Evolutionary conservation across 2,329 filamentous ascomycete species (phyloP), one percentile per base, ranked within the genome.

Genomic region (Hypoxylon sp.): DNA sequence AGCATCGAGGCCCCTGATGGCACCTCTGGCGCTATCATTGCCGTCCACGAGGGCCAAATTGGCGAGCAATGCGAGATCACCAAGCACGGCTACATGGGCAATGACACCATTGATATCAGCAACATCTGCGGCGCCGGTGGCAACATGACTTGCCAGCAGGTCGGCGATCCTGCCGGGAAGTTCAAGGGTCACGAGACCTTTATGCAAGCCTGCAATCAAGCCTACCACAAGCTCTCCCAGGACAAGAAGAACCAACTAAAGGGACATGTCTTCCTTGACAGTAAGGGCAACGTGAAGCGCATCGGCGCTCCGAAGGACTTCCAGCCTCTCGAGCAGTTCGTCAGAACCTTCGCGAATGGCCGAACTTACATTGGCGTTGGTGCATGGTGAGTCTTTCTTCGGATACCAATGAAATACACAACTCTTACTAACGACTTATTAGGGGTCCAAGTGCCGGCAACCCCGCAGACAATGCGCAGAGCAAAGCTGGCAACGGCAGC

Each of bases 31-130:
- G 80, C 80, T 29, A 79, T 81, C 55, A 81, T 82, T 52, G 79
- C 80, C 29, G 71, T 81, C 1, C 80, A 81, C 59, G 78, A 79
- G 22, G 79, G 78, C 33, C 71, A 76, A 17, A 78, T 80, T 55
- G 78, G 80, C 44, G 80, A 82, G 66, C 80, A 81, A 72, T 80
- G 78, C 22, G 80, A 81, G 69, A 79, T 81, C 58, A 82, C 79
- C 58, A 81, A 81, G 66, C 68, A 74, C 50, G 80, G 80, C 19
- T 81, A 59, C 47, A 54, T 61, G 48, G 74, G 74, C 1, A 74
- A 74, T 39, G 74, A 75, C 50, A 71, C 68, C 26, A 73, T 75
- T 44, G 73, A 75, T 31, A 75, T 75, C 29, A 86, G 73, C 57
- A 75, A 75, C 70, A 82, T 81, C 55, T 74, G 77, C 48, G 80